Evolutionary conservation across 1,284 basidiomycete species (phyloP).

Genomic region (Megacollybia platyphylla): DNA sequence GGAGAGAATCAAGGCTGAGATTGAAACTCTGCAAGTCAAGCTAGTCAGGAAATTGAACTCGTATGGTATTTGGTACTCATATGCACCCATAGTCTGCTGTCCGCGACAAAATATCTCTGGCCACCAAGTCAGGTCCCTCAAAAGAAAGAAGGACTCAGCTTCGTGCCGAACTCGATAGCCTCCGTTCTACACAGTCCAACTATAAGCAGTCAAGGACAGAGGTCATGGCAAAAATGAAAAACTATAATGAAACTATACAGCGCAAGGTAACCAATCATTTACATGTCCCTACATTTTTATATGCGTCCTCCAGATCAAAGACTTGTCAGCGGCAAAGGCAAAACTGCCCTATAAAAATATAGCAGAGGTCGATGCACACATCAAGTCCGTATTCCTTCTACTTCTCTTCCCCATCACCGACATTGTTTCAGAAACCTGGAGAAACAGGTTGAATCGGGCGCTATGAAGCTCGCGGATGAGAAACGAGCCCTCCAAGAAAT

Average conservation of each 20-base stretch:
- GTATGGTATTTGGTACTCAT: conserved; percentile 2
- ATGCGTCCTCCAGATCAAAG: conserved; percentile 55
- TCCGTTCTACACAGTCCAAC: conserved; percentile 74
- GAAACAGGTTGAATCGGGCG: conserved; percentile 85
- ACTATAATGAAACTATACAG: conserved; percentile 68
- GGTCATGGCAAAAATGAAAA: conserved; percentile 74
- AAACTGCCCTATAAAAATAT: conserved; percentile 82
- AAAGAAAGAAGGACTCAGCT: conserved; percentile 69
- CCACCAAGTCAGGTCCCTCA: conserved; percentile 43
- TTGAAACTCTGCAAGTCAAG: conserved; percentile 70
- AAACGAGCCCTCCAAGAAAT: conserved; percentile 93
- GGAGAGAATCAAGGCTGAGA: conserved; percentile 70
- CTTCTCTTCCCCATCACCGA: conserved; percentile 3
- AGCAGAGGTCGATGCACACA: conserved; percentile 80
- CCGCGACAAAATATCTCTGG: conserved; percentile 66
- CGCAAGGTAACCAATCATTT: conserved; percentile 57
- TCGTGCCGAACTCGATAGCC: conserved; percentile 70
- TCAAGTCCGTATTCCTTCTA: conserved; percentile 45
- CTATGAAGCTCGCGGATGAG: conserved; percentile 90
- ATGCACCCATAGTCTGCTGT: conserved; percentile 47
- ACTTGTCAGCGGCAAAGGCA: conserved; percentile 71
- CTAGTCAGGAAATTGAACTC: conserved; percentile 41
- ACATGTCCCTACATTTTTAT: conserved; percentile 3
- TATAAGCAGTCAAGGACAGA: conserved; percentile 70
- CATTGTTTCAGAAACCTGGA: conserved; percentile 54